A percentile compares a stretch with the other conserved stretches of the same genome.
These are phyloP conservation scores for Arabidopsis hybrid DNA, from an alignment of 441 rosid species.

Conservation along the genomic window DNA sequence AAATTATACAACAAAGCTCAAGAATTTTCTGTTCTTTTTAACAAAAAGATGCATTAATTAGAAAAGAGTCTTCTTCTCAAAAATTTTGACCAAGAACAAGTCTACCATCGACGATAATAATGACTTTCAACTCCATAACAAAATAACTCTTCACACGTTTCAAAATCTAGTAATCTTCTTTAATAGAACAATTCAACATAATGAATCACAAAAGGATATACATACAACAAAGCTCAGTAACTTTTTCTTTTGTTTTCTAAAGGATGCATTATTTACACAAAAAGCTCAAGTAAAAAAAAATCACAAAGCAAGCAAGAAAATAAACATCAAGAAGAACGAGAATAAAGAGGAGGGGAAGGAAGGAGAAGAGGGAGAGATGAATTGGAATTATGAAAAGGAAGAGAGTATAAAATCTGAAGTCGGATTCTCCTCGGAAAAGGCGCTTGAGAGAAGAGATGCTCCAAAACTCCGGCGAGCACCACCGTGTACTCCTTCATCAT, in stretches of 20 bases:
- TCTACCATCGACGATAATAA: too few species aligned
- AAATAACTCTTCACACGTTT: background rate
- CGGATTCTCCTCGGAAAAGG: slow-evolving; percentile 82
- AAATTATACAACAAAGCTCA: too few species aligned
- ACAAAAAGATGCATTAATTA: too few species aligned
- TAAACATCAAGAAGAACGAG: slow-evolving; percentile 15
- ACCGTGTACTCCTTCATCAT: slow-evolving; percentile 80
- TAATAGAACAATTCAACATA: background rate
- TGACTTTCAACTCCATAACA: too few species aligned
- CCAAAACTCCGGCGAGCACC: slow-evolving; percentile 62
- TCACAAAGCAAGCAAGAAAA: background rate
- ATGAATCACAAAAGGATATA: background rate
- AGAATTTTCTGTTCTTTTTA: too few species aligned
- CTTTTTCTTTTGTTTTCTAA: background rate
- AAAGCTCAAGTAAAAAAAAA: slow-evolving; percentile 11
- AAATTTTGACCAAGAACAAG: too few species aligned
- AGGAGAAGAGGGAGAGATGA: slow-evolving; percentile 37
- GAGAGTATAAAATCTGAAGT: slow-evolving; percentile 69
- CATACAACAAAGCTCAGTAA: slow-evolving; percentile 5
- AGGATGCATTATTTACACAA: slow-evolving; percentile 27
- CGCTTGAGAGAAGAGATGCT: slow-evolving; percentile 65
- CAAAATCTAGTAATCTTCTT: background rate
- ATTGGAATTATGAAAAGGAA: slow-evolving; percentile 55
- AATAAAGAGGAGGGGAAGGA: slow-evolving; percentile 25
- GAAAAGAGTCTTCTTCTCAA: too few species aligned